Conservation (phyloP, 768 basidiomycete genomes). For the Polyporus arcularius region DNA sequence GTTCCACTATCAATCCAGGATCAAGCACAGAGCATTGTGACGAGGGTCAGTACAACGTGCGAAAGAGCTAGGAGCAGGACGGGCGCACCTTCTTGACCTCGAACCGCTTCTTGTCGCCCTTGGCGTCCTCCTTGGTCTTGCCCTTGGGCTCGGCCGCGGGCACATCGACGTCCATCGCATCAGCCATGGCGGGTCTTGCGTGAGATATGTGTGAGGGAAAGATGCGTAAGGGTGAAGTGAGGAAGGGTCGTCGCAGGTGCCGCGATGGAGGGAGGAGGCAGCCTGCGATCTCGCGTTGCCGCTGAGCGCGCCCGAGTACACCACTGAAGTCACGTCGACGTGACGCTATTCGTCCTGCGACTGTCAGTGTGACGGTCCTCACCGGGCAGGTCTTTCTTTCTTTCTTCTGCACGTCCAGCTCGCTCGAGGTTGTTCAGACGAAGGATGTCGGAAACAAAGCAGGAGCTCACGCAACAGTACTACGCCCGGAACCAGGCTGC, state of each 20-base stretch:
- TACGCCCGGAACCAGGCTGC: slow-evolving; percentile 50
- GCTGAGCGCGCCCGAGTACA: slow-evolving; percentile 1
- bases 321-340: slow-evolving; percentile 1
- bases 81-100: slow-evolving; percentile 94
- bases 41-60: neutral
- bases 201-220: neutral
- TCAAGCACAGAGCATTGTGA: neutral
- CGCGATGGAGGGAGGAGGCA: slow-evolving; percentile 19
- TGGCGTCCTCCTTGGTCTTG: slow-evolving; percentile 57
- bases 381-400: neutral
- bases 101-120: slow-evolving; percentile 79
- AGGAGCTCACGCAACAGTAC: slow-evolving; percentile 53
- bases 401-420: slow-evolving; percentile 21
- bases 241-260: neutral
- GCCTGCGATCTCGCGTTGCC: slow-evolving; percentile 5
- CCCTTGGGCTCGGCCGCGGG: slow-evolving; percentile 37
- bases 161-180: slow-evolving; percentile 70
- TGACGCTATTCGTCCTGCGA: neutral
- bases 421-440: no score
- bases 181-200: slow-evolving; percentile 46
- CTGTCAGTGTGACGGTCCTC: slow-evolving; percentile 8
- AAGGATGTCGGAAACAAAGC: slow-evolving; percentile 27
- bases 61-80: neutral
- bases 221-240: neutral
- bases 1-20: slow-evolving; percentile 76